phyloP scores from a whole-genome alignment of 768 basidiomycete genomes.

The Suillus discolor region DNA sequence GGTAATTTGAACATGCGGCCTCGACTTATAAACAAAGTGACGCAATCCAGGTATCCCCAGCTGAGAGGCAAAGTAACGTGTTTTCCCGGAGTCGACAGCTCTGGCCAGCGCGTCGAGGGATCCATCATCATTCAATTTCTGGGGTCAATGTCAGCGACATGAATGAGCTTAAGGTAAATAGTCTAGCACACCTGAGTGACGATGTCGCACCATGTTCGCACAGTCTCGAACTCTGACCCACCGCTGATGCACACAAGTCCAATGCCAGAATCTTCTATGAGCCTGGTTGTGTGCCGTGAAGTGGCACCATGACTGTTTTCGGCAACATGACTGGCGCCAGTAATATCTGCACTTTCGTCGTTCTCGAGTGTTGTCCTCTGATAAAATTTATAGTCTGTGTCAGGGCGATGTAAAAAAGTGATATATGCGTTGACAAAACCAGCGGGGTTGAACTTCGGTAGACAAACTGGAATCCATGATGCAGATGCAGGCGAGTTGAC shows the following conservation, averaged over 20 bases:
- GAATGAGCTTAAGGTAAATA: conserved; percentile 3
- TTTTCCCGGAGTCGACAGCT: conserved; percentile 49
- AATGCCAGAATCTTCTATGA: conserved; percentile 39
- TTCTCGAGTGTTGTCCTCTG: conserved; percentile 8
- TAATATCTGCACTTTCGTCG: conserved; percentile 8
- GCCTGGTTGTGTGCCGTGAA: conserved; percentile 2
- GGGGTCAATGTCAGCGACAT: conserved; percentile 9
- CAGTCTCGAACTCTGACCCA: conserved; percentile 83
- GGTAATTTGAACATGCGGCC: conserved; percentile 88
- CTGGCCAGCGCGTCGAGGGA: conserved; percentile 51
- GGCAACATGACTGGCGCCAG: conserved; percentile 4
- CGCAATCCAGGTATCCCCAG: conserved; percentile 87
- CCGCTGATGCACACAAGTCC: conserved; percentile 82
- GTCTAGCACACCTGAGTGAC: conserved; percentile 54
- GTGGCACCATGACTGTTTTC: conserved; percentile 22
- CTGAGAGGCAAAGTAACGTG: conserved; percentile 70
- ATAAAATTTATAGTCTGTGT: conserved; percentile 12
- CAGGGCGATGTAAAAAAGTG: conserved; percentile 58
- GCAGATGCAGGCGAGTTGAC: conserved; percentile 77
- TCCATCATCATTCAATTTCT: conserved; percentile 71
- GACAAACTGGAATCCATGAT: conserved; percentile 93
- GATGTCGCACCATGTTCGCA: conserved; percentile 73
- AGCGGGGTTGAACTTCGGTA: conserved; percentile 89
- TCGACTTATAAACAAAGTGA: conserved; percentile 95
- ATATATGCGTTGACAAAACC: conserved; percentile 94